Evolutionary conservation across 139 green algal species (phyloP).

Genomic region (Chlamydomonas applanata): DNA sequence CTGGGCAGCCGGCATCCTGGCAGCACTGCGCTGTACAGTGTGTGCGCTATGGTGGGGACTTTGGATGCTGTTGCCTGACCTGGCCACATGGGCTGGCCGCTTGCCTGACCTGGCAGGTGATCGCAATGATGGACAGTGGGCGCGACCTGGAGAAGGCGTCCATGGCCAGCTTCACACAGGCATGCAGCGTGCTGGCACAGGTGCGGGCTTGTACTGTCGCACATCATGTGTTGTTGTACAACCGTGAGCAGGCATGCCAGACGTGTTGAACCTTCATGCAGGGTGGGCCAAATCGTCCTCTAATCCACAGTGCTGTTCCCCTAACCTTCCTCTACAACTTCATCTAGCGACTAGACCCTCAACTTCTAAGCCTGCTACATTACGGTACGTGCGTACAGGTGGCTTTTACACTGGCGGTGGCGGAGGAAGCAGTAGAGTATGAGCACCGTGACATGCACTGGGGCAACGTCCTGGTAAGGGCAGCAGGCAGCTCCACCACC

Average conservation of each 20-base stretch:
- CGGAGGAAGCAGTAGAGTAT: slow-evolving; percentile 85
- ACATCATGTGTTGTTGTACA: too few relatives aligned
- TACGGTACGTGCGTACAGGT: slow-evolving; percentile 45
- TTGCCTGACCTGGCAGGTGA: neutral
- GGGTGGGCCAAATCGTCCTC: too few relatives aligned
- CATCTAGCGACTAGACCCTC: neutral
- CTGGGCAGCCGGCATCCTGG: too few relatives aligned
- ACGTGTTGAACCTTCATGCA: too few relatives aligned
- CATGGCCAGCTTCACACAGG: slow-evolving; percentile 66
- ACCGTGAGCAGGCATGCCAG: neutral
- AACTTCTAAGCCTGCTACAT: neutral
- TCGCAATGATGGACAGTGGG: slow-evolving; percentile 72
- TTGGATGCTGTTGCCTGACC: too few relatives aligned
- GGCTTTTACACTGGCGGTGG: slow-evolving; percentile 77
- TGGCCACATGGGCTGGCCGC: too few relatives aligned
- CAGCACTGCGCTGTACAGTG: too few relatives aligned
- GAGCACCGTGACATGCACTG: slow-evolving; percentile 98
- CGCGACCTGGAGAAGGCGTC: slow-evolving; percentile 85
- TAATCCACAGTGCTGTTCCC: too few relatives aligned
- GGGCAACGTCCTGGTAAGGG: slow-evolving; percentile 64
- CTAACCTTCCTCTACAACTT: too few relatives aligned
- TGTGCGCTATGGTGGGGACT: too few relatives aligned
- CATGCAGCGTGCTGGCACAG: slow-evolving; percentile 84
- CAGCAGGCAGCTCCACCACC: slow-evolving; percentile 1
- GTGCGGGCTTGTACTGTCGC: too few relatives aligned